These are phyloP conservation scores for Auxenochlorella protothecoides DNA, from an alignment of 139 green algal genomes.

Conservation along the genomic window DNA sequence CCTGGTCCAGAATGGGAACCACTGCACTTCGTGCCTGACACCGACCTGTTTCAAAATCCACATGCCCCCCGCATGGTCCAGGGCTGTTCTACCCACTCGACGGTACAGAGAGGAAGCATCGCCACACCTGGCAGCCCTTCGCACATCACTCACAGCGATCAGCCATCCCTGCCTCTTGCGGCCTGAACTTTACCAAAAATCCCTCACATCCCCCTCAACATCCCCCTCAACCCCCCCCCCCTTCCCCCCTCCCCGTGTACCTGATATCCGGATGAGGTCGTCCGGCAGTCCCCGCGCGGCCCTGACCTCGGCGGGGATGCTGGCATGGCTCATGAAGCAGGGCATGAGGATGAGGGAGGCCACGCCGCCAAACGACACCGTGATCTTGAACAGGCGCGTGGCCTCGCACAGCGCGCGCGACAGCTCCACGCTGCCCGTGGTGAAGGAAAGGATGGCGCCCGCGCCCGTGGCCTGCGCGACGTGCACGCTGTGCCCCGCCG, in stretches of 20 bases:
- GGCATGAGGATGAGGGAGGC: slow-evolving; percentile 82
- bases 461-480: slow-evolving; percentile 46
- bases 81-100: no score
- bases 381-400: slow-evolving; percentile 88
- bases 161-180: no score
- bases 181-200: no score
- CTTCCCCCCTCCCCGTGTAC: neutral
- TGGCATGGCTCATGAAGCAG: slow-evolving; percentile 97
- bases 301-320: slow-evolving; percentile 77
- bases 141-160: no score
- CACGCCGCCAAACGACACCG: slow-evolving; percentile 82
- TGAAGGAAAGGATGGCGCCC: slow-evolving; percentile 76
- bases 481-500: slow-evolving; percentile 50
- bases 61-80: no score
- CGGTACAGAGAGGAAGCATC: no score
- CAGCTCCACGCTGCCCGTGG: slow-evolving; percentile 42
- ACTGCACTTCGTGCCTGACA: no score
- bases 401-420: slow-evolving; percentile 66
- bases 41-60: no score
- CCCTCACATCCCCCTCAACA: neutral
- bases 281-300: slow-evolving; percentile 82
- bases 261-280: slow-evolving; percentile 88
- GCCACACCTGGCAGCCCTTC: no score
- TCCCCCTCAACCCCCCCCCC: neutral
- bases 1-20: no score